A percentile compares a stretch with the other conserved stretches of the same genome.
These are phyloP conservation scores for Aspergillus brasiliensis DNA, from an alignment of 2,329 filamentous ascomycete species.

Conservation along the genomic window DNA sequence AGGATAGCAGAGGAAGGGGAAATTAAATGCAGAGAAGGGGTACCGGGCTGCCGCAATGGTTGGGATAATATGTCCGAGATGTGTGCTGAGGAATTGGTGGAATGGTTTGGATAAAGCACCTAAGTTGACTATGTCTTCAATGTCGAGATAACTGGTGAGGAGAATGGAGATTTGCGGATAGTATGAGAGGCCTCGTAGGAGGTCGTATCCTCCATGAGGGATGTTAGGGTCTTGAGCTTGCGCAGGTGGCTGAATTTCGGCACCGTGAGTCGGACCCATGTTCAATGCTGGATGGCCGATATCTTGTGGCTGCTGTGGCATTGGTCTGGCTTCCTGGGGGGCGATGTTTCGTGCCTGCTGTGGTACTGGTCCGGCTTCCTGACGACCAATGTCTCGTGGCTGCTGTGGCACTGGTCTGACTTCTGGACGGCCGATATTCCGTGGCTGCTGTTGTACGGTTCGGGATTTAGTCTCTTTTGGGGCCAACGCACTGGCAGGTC, in stretches of 20 bases:
- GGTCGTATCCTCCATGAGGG: conserved; percentile 12
- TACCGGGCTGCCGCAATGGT: background rate
- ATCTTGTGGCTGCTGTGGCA: background rate
- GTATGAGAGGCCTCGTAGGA: conserved; percentile 16
- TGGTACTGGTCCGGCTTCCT: background rate
- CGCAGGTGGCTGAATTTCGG: background rate
- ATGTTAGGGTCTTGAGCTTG: background rate
- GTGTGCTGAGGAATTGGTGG: conserved; percentile 47
- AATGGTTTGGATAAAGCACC: conserved; percentile 67
- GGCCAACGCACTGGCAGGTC: background rate
- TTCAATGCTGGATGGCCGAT: background rate
- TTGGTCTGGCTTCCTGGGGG: no score
- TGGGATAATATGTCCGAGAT: background rate
- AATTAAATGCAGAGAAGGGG: conserved; percentile 34
- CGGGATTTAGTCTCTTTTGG: background rate
- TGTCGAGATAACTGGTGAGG: conserved; percentile 57
- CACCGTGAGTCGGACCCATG: background rate
- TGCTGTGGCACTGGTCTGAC: no score
- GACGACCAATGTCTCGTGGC: background rate
- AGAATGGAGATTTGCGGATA: conserved; percentile 56
- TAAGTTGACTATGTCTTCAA: conserved; percentile 62
- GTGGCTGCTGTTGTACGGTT: background rate
- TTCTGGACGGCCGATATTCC: background rate
- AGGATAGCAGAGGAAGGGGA: conserved; percentile 63
- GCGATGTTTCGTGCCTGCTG: background rate